phyloP scores from a whole-genome alignment of 257 asterid species.

The Petunia axillaris region DNA sequence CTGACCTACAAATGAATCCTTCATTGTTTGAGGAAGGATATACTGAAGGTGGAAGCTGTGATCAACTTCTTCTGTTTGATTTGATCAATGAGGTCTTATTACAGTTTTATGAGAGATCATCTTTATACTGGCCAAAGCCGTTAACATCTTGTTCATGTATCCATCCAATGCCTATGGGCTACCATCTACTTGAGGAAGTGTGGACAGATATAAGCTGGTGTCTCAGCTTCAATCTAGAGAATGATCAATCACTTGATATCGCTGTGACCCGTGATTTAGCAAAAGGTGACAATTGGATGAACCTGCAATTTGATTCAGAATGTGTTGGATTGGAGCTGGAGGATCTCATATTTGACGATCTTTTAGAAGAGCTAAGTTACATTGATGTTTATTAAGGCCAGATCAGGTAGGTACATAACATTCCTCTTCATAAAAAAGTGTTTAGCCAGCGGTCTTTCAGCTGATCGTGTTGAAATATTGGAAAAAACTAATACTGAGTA shows the following conservation, averaged over 20 bases:
- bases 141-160: constrained; percentile 50
- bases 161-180: constrained; percentile 62
- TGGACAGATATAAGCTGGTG: constrained; percentile 64
- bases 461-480: neutral
- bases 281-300: constrained; percentile 70
- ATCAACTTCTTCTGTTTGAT: constrained; percentile 68
- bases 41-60: constrained; percentile 40
- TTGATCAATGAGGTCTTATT: constrained; percentile 67
- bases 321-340: constrained; percentile 73
- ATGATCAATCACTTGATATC: constrained; percentile 58
- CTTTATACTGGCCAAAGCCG: constrained; percentile 69
- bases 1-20: too few relatives aligned
- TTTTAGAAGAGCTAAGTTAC: constrained; percentile 55
- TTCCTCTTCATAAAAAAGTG: neutral
- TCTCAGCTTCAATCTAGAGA: constrained; percentile 44
- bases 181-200: constrained; percentile 67
- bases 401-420: neutral
- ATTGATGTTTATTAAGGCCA: constrained; percentile 17
- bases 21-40: constrained; percentile 7
- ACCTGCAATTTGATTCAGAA: constrained; percentile 74
- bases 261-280: constrained; percentile 57
- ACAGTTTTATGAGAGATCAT: constrained; percentile 59
- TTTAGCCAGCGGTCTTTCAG: neutral
- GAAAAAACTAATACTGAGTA: constrained; percentile 7
- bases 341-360: constrained; percentile 69